These are phyloP conservation scores for Aspergillus tamarii DNA, from an alignment of 2,329 filamentous ascomycete genomes.

Conservation along the genomic window DNA sequence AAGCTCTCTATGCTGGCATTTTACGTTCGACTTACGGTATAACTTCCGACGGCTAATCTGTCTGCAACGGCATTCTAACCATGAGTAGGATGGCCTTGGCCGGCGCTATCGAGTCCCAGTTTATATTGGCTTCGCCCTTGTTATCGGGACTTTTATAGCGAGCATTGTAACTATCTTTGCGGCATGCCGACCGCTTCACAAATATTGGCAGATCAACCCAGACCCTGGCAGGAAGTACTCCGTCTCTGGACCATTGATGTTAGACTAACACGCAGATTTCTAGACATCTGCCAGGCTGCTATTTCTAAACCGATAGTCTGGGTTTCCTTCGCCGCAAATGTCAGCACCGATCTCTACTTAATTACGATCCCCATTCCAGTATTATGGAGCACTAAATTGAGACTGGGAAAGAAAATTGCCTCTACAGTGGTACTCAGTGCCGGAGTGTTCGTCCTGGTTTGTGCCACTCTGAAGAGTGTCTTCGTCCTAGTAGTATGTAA, in stretches of 20 bases:
- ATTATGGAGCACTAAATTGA: slow-evolving; percentile 55
- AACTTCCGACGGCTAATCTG: background rate
- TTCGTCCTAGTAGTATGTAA: slow-evolving; percentile 47
- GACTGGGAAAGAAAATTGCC: slow-evolving; percentile 52
- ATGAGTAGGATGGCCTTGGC: slow-evolving; percentile 25
- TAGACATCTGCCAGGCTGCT: slow-evolving; percentile 52
- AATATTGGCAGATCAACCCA: slow-evolving; percentile 62
- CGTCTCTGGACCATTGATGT: background rate
- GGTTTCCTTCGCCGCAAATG: slow-evolving; percentile 53
- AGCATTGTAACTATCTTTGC: slow-evolving; percentile 53
- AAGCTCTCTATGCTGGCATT: slow-evolving; percentile 59
- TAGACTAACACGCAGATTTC: background rate
- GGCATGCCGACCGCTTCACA: slow-evolving; percentile 54
- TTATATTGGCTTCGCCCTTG: slow-evolving; percentile 53
- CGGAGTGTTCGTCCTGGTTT: slow-evolving; percentile 56
- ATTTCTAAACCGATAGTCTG: slow-evolving; percentile 53
- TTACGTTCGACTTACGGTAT: slow-evolving; percentile 54
- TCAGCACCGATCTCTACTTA: slow-evolving; percentile 60
- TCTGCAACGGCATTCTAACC: background rate
- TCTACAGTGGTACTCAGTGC: slow-evolving; percentile 56
- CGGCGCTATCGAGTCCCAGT: slow-evolving; percentile 42
- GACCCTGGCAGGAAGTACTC: slow-evolving; percentile 55
- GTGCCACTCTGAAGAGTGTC: slow-evolving; percentile 55
- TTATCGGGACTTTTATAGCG: slow-evolving; percentile 50
- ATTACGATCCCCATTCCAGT: slow-evolving; percentile 61